Conservation (phyloP, 768 basidiomycete species). For the Boletus subparvulus region DNA sequence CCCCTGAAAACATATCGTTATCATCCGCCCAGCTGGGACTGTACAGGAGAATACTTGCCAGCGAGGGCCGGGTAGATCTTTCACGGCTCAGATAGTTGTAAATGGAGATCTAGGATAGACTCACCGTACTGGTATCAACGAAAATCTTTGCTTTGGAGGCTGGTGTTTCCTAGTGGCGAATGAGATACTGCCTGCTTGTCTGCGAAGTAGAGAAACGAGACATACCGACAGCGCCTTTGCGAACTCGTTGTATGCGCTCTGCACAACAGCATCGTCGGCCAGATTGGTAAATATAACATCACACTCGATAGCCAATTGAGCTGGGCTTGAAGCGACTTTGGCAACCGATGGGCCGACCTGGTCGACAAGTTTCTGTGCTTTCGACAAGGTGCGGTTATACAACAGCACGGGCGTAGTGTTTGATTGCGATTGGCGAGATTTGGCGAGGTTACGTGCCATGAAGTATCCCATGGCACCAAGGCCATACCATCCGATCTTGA, state of each 20-base stretch:
- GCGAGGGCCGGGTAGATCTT: conserved; percentile 58
- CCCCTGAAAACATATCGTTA: conserved; percentile 38
- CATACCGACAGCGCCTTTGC: conserved; percentile 57
- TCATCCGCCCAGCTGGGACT: background rate
- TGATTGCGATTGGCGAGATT: conserved; percentile 39
- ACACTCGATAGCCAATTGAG: conserved; percentile 61
- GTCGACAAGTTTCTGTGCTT: conserved; percentile 55
- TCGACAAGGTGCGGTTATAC: conserved; percentile 71
- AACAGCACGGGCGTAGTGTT: conserved; percentile 57
- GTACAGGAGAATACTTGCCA: conserved; percentile 29
- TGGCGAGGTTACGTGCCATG: conserved; percentile 82
- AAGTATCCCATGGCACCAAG: conserved; percentile 69
- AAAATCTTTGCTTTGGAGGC: conserved; percentile 66
- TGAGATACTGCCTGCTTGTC: background rate
- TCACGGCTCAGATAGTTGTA: conserved; percentile 8
- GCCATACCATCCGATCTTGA: conserved; percentile 46
- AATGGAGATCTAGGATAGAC: conserved; percentile 22
- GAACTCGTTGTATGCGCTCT: conserved; percentile 59
- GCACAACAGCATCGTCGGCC: conserved; percentile 68
- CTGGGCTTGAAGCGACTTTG: conserved; percentile 53
- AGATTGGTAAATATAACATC: conserved; percentile 79
- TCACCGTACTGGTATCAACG: conserved; percentile 81
- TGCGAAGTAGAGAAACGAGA: background rate
- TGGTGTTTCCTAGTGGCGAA: conserved; percentile 35
- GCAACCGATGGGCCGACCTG: conserved; percentile 55